These are phyloP conservation scores for Solanum appendiculatum DNA, from an alignment of 257 asterid genomes.

Conservation along the genomic window DNA sequence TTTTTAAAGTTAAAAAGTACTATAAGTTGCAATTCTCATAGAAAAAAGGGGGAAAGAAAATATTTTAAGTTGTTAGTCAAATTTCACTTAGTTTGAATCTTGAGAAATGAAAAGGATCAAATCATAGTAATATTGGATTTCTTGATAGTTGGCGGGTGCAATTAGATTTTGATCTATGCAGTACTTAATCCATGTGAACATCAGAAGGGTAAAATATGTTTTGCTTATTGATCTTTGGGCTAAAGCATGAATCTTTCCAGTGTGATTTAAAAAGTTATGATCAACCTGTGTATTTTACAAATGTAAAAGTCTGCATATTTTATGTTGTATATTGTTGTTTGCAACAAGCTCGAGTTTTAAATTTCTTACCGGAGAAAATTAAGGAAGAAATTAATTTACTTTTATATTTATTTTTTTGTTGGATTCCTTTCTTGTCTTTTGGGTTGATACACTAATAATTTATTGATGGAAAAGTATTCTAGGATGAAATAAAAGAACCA, in stretches of 20 bases:
- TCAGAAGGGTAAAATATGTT: no score
- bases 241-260: background rate
- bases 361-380: background rate
- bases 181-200: no score
- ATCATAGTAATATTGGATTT: background rate
- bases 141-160: slow-evolving; percentile 7
- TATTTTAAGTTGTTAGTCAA: background rate
- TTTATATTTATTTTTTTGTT: background rate
- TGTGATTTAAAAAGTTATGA: background rate
- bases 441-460: background rate
- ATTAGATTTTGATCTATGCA: background rate
- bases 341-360: background rate
- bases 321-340: background rate
- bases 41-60: background rate
- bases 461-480: no score
- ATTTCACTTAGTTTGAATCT: background rate
- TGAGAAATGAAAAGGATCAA: background rate
- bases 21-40: background rate
- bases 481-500: no score
- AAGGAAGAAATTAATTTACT: background rate
- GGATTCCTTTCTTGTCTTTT: background rate
- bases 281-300: background rate
- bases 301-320: background rate
- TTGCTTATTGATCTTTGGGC: no score
- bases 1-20: background rate